A percentile compares a stretch with the other conserved stretches of the same genome.
Conservation (phyloP, 169 alveolate species). For the Eimeria necatrix region DNA sequence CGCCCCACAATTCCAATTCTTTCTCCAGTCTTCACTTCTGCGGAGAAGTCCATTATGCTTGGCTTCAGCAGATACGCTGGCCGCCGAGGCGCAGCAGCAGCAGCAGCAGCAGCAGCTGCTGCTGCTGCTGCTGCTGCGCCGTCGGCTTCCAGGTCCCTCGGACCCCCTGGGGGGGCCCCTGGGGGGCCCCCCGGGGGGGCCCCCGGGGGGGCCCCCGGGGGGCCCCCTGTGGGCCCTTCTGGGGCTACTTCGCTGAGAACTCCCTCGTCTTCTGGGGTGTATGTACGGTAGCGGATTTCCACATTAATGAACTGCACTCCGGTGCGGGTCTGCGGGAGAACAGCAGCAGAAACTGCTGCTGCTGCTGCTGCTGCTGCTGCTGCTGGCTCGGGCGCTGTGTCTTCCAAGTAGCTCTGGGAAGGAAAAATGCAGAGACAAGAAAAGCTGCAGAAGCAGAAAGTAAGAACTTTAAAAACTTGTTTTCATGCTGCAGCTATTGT, state of each 20-base stretch:
- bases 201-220: too few relatives aligned
- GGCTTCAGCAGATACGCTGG: constrained; percentile 83
- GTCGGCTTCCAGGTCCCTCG: constrained; percentile 31
- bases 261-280: constrained; percentile 16
- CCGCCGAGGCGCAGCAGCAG: not conserved
- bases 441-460: not conserved
- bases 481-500: not conserved
- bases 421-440: not conserved
- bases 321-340: not conserved
- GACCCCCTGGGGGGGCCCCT: not conserved
- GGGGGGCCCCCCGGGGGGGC: too few relatives aligned
- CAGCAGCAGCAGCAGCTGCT: not conserved
- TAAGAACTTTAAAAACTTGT: not conserved
- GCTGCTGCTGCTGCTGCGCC: not conserved
- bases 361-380: not conserved
- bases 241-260: not conserved
- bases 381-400: not conserved
- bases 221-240: too few relatives aligned
- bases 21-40: constrained; percentile 87
- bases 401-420: constrained; percentile 38
- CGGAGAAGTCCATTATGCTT: constrained; percentile 84
- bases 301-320: constrained; percentile 20
- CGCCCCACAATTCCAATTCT: constrained; percentile 93
- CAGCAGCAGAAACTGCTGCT: constrained; percentile 2
- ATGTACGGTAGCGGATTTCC: constrained; percentile 51